These are phyloP conservation scores for Herpetomonas tarakana DNA, from an alignment of 208 protist genomes.

Conservation along the genomic window DNA sequence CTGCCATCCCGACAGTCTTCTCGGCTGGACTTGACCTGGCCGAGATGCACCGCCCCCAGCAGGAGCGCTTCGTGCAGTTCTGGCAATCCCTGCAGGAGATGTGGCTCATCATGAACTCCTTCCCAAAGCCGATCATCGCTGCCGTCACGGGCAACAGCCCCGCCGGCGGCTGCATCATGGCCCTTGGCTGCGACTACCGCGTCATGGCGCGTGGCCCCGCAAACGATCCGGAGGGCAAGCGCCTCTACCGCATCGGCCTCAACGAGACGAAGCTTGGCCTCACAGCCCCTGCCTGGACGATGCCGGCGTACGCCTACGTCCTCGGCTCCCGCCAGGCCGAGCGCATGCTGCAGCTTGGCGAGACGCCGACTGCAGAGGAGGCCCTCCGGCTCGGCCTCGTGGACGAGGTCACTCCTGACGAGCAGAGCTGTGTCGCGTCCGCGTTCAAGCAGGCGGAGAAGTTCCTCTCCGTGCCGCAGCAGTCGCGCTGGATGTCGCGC, in stretches of 20 bases:
- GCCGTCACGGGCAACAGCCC: constrained; percentile 75
- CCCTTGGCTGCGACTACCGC: constrained; percentile 77
- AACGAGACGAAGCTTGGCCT: constrained; percentile 82
- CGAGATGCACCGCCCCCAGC: constrained; percentile 70
- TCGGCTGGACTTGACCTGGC: constrained; percentile 70
- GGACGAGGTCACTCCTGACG: constrained; percentile 54
- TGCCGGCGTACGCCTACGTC: constrained; percentile 68
- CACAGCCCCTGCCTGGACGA: constrained; percentile 64
- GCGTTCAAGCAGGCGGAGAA: constrained; percentile 53
- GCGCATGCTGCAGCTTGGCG: constrained; percentile 74
- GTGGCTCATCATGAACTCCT: constrained; percentile 81
- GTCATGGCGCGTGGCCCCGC: constrained; percentile 65
- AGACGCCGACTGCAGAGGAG: constrained; percentile 64
- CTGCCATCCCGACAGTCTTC: constrained; percentile 74
- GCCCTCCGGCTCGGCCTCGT: constrained; percentile 61
- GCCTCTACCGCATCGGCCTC: constrained; percentile 74
- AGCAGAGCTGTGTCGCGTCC: constrained; percentile 35
- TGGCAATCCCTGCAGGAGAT: constrained; percentile 76
- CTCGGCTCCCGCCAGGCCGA: constrained; percentile 62
- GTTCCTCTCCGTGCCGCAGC: constrained; percentile 61
- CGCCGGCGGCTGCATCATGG: constrained; percentile 72
- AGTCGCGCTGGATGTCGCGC: constrained; percentile 75
- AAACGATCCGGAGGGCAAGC: constrained; percentile 28
- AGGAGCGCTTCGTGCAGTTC: constrained; percentile 56
- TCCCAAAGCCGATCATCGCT: constrained; percentile 76